phyloP scores from a whole-genome alignment of 2,329 filamentous ascomycete genomes.

The Talaromyces atroroseus region DNA sequence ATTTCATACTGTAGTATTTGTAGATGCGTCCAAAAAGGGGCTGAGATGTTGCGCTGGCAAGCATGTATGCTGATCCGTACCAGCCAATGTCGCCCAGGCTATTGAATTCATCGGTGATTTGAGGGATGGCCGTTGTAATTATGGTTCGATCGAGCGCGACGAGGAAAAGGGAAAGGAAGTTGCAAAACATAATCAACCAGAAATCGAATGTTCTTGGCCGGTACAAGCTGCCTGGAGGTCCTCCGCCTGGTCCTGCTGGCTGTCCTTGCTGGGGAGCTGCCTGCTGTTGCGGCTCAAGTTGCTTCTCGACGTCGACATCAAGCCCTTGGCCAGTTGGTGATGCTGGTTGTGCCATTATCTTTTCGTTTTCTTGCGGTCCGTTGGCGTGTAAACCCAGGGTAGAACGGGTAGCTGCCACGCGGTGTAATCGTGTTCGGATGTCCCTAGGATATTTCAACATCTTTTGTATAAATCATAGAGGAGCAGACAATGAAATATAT shows the following conservation, averaged over 20 bases:
- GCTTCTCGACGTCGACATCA: not conserved
- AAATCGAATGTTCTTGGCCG: slow-evolving; percentile 23
- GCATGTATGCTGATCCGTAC: slow-evolving; percentile 22
- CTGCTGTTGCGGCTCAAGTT: not conserved
- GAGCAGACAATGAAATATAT: not conserved
- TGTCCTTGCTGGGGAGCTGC: not conserved
- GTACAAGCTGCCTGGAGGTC: slow-evolving; percentile 5
- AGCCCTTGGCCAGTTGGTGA: not conserved
- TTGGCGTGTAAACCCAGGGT: not conserved
- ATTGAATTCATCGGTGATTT: slow-evolving; percentile 25
- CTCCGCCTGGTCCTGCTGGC: not conserved
- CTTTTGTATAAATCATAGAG: not conserved
- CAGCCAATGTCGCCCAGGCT: slow-evolving; percentile 24
- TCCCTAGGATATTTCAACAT: too few species aligned
- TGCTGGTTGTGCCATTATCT: not conserved
- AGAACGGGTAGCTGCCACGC: not conserved
- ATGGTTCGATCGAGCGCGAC: slow-evolving; percentile 31
- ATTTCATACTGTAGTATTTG: slow-evolving; percentile 6
- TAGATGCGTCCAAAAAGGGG: slow-evolving; percentile 6
- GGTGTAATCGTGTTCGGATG: too few species aligned
- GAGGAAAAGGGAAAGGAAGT: slow-evolving; percentile 19
- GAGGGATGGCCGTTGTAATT: slow-evolving; percentile 24
- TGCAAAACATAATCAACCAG: slow-evolving; percentile 19
- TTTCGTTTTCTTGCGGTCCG: not conserved
- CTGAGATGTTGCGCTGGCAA: slow-evolving; percentile 1